A percentile compares a stretch with the other conserved stretches of the same genome.
phyloP scores from a whole-genome alignment of 176 grass and related monocot species.

The Avena sativa region DNA sequence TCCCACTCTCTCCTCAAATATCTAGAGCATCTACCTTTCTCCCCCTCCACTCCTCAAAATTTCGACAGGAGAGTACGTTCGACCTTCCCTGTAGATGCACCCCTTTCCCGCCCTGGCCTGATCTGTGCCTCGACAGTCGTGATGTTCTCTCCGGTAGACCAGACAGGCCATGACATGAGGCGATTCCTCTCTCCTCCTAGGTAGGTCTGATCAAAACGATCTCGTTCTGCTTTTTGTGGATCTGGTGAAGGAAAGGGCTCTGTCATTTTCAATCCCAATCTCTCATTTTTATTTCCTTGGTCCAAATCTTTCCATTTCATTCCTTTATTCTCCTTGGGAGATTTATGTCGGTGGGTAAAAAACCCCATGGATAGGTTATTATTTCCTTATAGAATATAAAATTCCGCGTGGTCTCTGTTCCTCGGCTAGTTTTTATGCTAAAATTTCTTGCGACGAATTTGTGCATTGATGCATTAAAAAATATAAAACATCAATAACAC shows the following conservation, averaged over 20 bases:
- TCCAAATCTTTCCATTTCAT: constrained; percentile 30
- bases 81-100: not conserved
- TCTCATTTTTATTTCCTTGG: constrained; percentile 31
- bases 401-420: too few species aligned
- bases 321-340: too few species aligned
- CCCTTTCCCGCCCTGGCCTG: not conserved
- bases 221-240: not conserved
- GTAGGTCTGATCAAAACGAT: constrained; percentile 19
- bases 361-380: too few species aligned
- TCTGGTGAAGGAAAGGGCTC: constrained; percentile 31
- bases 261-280: constrained; percentile 16
- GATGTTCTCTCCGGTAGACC: constrained; percentile 9
- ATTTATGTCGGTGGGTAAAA: too few species aligned
- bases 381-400: too few species aligned
- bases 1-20: not conserved
- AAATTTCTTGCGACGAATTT: too few species aligned
- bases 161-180: not conserved
- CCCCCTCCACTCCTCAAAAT: constrained; percentile 40
- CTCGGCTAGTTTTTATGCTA: too few species aligned
- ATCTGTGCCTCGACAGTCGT: not conserved
- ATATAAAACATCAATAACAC: too few species aligned
- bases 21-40: constrained; percentile 24
- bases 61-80: not conserved
- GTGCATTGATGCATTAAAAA: too few species aligned
- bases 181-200: not conserved